A percentile compares a stretch with the other conserved stretches of the same genome.
phyloP scores from a whole-genome alignment of 2,329 filamentous ascomycete species.

The Epichloe festucae region DNA sequence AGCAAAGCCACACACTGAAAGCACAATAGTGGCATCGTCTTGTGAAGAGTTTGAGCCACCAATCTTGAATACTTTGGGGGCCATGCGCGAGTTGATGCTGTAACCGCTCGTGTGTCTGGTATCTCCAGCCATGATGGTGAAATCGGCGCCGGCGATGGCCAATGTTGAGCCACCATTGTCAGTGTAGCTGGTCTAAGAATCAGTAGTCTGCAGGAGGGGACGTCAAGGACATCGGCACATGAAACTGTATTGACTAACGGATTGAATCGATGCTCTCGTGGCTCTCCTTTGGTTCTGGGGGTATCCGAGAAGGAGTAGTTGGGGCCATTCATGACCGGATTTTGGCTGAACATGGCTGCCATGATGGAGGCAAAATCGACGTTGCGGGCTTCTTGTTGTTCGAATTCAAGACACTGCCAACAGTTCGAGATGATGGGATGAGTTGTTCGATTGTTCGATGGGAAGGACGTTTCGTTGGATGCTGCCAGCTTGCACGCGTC shows the following conservation, averaged over 20 bases:
- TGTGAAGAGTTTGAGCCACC: slow-evolving; percentile 81
- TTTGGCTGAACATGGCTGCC: slow-evolving; percentile 58
- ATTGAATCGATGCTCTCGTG: slow-evolving; percentile 74
- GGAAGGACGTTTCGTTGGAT: slow-evolving; percentile 9
- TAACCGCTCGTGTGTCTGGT: slow-evolving; percentile 92
- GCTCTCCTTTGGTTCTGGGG: slow-evolving; percentile 41
- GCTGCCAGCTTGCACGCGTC: slow-evolving; percentile 23
- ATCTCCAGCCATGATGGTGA: slow-evolving; percentile 93
- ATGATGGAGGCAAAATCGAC: slow-evolving; percentile 25
- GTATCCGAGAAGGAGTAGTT: slow-evolving; percentile 56
- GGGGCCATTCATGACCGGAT: slow-evolving; percentile 54
- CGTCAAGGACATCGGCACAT: neutral
- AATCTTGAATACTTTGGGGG: slow-evolving; percentile 94
- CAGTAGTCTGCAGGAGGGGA: neutral
- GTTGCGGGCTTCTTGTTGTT: neutral
- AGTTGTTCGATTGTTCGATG: slow-evolving; percentile 8
- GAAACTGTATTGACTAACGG: slow-evolving; percentile 48
- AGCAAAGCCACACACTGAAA: slow-evolving; percentile 91
- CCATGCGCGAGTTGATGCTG: slow-evolving; percentile 96
- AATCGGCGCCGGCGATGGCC: slow-evolving; percentile 85
- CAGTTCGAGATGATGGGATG: neutral
- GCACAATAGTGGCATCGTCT: slow-evolving; percentile 71
- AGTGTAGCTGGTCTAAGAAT: slow-evolving; percentile 54
- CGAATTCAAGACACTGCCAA: neutral
- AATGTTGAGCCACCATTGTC: slow-evolving; percentile 96